Evolutionary conservation across 768 basidiomycete genomes (phyloP).

Genomic region (Paxillus ammoniavirescens): DNA sequence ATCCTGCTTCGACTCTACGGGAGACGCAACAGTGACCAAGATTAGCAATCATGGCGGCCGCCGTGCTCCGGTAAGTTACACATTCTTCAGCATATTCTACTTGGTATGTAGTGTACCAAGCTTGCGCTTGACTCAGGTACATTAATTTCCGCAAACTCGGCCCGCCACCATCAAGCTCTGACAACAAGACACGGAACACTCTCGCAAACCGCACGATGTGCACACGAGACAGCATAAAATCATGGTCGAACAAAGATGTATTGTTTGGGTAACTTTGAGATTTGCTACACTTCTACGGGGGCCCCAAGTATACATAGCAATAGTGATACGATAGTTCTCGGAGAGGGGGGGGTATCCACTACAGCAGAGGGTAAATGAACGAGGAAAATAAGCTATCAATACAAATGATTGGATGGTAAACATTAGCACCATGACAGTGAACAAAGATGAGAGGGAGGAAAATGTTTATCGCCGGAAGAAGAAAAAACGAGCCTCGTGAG

Average conservation of each 20-base stretch:
- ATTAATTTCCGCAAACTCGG: too few species aligned
- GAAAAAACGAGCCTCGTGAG: neutral
- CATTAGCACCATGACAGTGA: neutral
- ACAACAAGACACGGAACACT: neutral
- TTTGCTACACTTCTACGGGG: constrained; percentile 28
- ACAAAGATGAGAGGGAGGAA: neutral
- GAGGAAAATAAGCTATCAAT: constrained; percentile 22
- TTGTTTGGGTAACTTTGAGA: neutral
- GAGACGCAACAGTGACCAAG: too few species aligned
- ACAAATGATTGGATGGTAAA: constrained; percentile 17
- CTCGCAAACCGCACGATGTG: too few species aligned
- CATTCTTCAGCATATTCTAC: too few species aligned
- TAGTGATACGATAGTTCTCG: constrained; percentile 16
- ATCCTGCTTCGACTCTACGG: too few species aligned
- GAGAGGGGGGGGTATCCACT: constrained; percentile 19
- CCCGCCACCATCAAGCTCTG: too few species aligned
- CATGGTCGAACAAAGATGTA: neutral
- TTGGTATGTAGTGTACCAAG: too few species aligned
- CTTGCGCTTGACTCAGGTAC: too few species aligned
- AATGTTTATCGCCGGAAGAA: neutral
- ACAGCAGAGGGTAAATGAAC: neutral
- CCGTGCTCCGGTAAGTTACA: too few species aligned
- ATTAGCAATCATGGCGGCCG: too few species aligned
- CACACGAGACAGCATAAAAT: neutral
- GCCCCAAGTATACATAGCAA: constrained; percentile 20